Evolutionary conservation across 1,284 basidiomycete species (phyloP).

Genomic region (Coniferiporia sulphurascens): DNA sequence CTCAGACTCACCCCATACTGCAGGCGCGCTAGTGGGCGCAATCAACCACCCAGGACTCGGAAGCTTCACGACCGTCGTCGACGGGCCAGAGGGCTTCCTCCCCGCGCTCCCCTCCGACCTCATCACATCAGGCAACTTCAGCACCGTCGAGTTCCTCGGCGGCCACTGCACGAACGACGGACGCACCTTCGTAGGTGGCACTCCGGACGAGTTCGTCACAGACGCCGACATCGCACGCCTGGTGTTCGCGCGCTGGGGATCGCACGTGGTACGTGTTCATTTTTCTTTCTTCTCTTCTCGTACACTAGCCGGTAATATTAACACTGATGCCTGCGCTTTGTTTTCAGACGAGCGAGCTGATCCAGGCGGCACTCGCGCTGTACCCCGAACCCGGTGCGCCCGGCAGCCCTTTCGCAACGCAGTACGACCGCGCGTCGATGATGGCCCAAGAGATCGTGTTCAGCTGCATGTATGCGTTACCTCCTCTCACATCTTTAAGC

Average conservation of each 20-base stretch:
- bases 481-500: neutral
- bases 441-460: conserved; percentile 41
- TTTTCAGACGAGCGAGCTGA: conserved; percentile 34
- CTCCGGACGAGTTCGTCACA: conserved; percentile 34
- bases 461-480: conserved; percentile 39
- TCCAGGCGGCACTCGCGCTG: conserved; percentile 32
- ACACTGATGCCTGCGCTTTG: too few relatives aligned
- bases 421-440: conserved; percentile 38
- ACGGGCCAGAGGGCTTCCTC: conserved; percentile 34
- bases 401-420: conserved; percentile 35
- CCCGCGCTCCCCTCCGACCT: conserved; percentile 39
- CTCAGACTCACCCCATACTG: neutral
- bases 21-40: conserved; percentile 35
- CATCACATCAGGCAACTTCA: conserved; percentile 35
- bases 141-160: conserved; percentile 36
- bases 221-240: conserved; percentile 36
- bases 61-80: conserved; percentile 34
- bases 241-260: conserved; percentile 34
- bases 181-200: conserved; percentile 36
- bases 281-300: neutral
- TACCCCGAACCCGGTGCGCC: conserved; percentile 34
- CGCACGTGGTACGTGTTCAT: conserved; percentile 31
- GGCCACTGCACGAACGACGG: conserved; percentile 44
- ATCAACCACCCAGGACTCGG: conserved; percentile 34
- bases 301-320: neutral